Conservation (phyloP, 148 eudicot species). For the Spergularia marina region DNA sequence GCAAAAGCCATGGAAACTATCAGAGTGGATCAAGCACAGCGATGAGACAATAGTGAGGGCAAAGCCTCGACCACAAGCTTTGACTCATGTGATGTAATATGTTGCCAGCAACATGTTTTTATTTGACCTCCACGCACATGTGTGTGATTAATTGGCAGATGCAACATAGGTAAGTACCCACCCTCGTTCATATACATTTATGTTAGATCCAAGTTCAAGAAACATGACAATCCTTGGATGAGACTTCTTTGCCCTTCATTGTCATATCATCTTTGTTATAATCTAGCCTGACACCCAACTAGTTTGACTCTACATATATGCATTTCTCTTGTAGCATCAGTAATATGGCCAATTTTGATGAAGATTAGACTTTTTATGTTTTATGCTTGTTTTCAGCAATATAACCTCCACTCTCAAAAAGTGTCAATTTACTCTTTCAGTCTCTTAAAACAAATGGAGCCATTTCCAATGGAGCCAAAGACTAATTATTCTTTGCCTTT, state of each 20-base stretch:
- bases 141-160: slow-evolving; percentile 28
- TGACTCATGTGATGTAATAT: slow-evolving; percentile 49
- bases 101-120: slow-evolving; percentile 29
- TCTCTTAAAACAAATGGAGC: too few species aligned
- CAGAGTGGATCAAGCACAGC: slow-evolving; percentile 94
- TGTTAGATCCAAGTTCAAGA: not conserved
- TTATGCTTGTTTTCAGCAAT: too few species aligned
- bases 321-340: not conserved
- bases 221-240: not conserved
- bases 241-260: not conserved
- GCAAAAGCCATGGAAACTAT: slow-evolving; percentile 99
- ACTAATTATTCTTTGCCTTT: too few species aligned
- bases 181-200: slow-evolving; percentile 2
- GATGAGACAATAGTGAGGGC: slow-evolving; percentile 86
- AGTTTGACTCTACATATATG: not conserved
- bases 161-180: slow-evolving; percentile 45
- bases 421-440: too few species aligned
- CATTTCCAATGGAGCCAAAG: too few species aligned
- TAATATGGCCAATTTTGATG: too few species aligned
- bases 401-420: too few species aligned
- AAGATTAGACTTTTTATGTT: too few species aligned
- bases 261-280: not conserved
- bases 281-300: slow-evolving; percentile 5
- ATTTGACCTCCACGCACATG: slow-evolving; percentile 37
- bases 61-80: slow-evolving; percentile 74